Conservation (phyloP, 306 rosid species). For the Oxytropis ochrocephala region DNA sequence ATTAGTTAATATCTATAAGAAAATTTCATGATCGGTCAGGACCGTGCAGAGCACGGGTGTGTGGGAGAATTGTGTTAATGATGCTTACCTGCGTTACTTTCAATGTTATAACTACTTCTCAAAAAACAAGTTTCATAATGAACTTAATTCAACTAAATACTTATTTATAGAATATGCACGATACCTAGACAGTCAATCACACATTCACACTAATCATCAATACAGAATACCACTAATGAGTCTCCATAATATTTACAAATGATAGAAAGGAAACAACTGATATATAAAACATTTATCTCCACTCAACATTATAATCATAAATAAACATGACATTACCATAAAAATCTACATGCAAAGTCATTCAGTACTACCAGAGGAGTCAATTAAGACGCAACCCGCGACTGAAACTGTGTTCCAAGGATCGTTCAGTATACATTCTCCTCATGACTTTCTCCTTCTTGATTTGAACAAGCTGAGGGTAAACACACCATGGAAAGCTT, state of each 20-base stretch:
- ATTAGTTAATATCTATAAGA: no score
- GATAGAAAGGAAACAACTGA: not conserved
- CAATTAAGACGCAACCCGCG: not conserved
- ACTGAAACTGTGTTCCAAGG: constrained; percentile 12
- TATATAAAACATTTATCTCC: not conserved
- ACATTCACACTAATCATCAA: no score
- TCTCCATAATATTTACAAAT: not conserved
- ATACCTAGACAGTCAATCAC: no score
- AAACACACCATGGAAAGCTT: constrained; percentile 74
- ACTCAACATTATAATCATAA: not conserved
- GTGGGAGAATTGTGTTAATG: no score
- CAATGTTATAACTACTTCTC: no score
- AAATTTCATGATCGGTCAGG: no score
- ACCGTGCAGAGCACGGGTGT: no score
- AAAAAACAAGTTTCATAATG: no score
- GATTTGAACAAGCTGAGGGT: constrained; percentile 42
- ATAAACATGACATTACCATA: not conserved
- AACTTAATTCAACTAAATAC: no score
- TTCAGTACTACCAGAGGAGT: not conserved
- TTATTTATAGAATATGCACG: no score
- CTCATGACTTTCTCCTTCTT: constrained; percentile 29
- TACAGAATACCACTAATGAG: not conserved
- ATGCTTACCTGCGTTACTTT: no score
- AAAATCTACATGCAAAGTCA: not conserved
- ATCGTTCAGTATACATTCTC: not conserved